A percentile compares a stretch with the other conserved stretches of the same genome.
These are phyloP conservation scores for Echria macrotheca DNA, from an alignment of 495 filamentous ascomycete genomes.

Conservation along the genomic window DNA sequence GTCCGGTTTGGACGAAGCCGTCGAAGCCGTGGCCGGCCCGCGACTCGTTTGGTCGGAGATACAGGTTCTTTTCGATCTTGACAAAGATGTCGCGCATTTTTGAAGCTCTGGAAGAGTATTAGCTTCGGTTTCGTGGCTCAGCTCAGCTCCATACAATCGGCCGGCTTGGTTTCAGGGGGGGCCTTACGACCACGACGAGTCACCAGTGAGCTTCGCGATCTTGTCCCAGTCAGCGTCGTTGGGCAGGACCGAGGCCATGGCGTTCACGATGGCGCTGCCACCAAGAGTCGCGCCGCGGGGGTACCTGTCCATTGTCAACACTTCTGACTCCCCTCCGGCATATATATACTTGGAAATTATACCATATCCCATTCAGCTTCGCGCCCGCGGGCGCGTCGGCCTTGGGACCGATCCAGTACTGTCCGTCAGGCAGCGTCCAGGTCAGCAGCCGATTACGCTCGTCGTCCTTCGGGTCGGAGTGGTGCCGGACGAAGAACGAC, in stretches of 20 bases:
- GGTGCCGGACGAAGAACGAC: constrained; percentile 22
- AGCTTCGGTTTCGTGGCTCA: not conserved
- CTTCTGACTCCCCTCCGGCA: not conserved
- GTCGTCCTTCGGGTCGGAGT: constrained; percentile 18
- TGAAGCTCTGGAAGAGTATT: not conserved
- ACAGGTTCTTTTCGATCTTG: constrained; percentile 34
- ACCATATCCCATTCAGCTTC: constrained; percentile 28
- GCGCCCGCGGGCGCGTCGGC: constrained; percentile 29
- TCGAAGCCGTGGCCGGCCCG: constrained; percentile 32
- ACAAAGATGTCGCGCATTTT: constrained; percentile 32
- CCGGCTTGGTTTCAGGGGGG: constrained; percentile 4
- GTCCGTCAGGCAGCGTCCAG: constrained; percentile 26
- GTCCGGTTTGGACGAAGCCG: constrained; percentile 18
- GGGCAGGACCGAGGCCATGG: constrained; percentile 30
- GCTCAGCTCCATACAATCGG: too few species aligned
- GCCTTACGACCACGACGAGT: constrained; percentile 35
- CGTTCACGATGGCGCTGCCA: constrained; percentile 39
- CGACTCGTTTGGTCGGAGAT: constrained; percentile 22
- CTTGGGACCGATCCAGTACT: constrained; percentile 30
- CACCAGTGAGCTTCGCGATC: constrained; percentile 29
- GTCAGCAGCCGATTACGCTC: constrained; percentile 2
- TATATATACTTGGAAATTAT: not conserved
- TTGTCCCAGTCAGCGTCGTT: constrained; percentile 31
- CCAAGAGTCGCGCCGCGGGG: constrained; percentile 39
- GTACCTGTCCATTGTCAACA: constrained; percentile 15